Conservation (phyloP, 257 asterid species). For the Haberlea rhodopensis region DNA sequence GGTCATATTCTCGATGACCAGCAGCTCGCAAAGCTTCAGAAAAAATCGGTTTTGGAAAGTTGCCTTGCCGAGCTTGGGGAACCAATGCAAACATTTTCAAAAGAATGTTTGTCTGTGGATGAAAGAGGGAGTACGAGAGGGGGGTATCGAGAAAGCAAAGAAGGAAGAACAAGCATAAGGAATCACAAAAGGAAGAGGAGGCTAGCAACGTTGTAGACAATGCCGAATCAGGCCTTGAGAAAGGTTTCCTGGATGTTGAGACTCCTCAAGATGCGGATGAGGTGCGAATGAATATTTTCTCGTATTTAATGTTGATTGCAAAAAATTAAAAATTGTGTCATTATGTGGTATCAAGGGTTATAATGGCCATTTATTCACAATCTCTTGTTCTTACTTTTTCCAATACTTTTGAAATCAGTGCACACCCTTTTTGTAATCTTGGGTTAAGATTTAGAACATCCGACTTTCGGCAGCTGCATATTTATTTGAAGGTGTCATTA, state of each 20-base stretch:
- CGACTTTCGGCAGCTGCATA: background rate
- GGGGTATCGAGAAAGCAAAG: conserved; percentile 54
- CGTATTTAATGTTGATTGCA: too few species aligned
- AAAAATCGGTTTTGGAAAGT: conserved; percentile 54
- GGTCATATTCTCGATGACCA: conserved; percentile 82
- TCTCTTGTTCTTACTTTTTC: background rate
- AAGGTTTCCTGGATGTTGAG: conserved; percentile 41
- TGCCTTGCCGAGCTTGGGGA: conserved; percentile 80
- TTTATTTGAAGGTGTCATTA: background rate
- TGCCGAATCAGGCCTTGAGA: conserved; percentile 36
- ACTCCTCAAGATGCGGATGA: conserved; percentile 36
- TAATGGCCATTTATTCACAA: background rate
- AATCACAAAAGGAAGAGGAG: conserved; percentile 41
- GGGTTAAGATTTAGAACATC: background rate
- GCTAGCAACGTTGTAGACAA: conserved; percentile 34
- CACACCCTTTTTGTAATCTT: background rate
- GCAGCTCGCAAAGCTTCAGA: conserved; percentile 78
- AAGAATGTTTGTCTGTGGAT: conserved; percentile 46
- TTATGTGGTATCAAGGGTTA: background rate
- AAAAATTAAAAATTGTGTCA: background rate
- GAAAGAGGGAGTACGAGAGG: conserved; percentile 54
- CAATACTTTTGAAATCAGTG: background rate
- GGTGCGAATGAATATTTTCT: conserved; percentile 37
- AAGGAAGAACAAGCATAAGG: conserved; percentile 65
- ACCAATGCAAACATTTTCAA: conserved; percentile 47